A percentile compares a stretch with the other conserved stretches of the same genome.
Conservation (phyloP, 1,284 basidiomycete species). For the Trichosporon sp. region DNA sequence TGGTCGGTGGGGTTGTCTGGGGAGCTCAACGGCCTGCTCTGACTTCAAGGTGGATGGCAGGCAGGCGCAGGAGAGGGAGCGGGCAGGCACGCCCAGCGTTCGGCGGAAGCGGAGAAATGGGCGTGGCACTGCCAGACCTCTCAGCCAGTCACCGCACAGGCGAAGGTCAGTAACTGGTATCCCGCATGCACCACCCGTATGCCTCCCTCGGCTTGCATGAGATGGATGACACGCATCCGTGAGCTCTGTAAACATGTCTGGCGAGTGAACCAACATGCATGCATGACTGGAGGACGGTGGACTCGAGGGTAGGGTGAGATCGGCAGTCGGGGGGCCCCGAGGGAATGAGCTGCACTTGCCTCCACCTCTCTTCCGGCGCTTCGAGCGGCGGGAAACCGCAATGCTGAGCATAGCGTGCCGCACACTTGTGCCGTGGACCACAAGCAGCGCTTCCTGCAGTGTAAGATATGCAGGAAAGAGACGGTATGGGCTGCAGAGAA, state of each 20-base stretch:
- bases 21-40: neutral
- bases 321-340: no score
- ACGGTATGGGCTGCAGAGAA: neutral
- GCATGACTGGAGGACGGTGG: no score
- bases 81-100: neutral
- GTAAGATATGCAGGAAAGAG: neutral
- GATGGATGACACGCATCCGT: neutral
- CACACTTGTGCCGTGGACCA: no score
- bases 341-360: no score
- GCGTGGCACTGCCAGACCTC: neutral
- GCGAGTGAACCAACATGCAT: neutral
- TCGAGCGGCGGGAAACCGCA: no score
- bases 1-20: neutral
- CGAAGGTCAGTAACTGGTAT: neutral
- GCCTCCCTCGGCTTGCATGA: neutral
- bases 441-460: neutral
- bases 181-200: neutral
- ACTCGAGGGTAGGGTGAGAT: no score
- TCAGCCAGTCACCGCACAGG: neutral
- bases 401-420: no score
- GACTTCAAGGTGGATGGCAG: conserved; percentile 1
- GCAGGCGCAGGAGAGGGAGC: neutral
- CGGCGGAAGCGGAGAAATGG: conserved; percentile 3
- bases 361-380: no score
- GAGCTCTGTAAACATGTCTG: neutral